Evolutionary conservation across 257 asterid species (phyloP).

Genomic region (Petunia secreta): DNA sequence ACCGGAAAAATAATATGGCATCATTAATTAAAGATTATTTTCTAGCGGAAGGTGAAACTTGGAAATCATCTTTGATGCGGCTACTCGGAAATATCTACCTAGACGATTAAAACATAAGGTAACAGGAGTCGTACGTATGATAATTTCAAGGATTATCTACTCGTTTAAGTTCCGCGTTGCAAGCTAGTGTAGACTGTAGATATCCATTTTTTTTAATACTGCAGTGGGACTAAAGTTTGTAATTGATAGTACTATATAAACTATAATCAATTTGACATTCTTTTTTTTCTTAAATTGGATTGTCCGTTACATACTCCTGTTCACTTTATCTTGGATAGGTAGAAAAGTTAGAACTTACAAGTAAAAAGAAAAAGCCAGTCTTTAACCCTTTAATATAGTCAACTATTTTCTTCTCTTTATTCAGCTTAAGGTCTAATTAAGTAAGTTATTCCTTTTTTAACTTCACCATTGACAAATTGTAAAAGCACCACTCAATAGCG

Average conservation of each 20-base stretch:
- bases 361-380: not conserved
- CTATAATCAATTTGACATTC: not conserved
- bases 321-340: not conserved
- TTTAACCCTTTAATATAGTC: not conserved
- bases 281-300: not conserved
- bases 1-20: too few species aligned
- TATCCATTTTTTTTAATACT: not conserved
- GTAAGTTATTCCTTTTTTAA: not conserved
- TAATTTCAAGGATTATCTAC: not conserved
- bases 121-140: not conserved
- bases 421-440: constrained; percentile 8
- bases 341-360: not conserved
- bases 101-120: not conserved
- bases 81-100: not conserved
- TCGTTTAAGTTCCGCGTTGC: not conserved
- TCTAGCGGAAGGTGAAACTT: not conserved
- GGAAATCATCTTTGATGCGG: too few species aligned
- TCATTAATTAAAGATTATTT: too few species aligned
- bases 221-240: not conserved
- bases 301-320: not conserved
- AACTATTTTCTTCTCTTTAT: constrained; percentile 20
- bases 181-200: too few species aligned
- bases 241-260: not conserved
- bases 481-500: too few species aligned
- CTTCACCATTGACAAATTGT: not conserved